Conservation (phyloP, 2,329 filamentous ascomycete genomes). For the Trichoderma asperellum region DNA sequence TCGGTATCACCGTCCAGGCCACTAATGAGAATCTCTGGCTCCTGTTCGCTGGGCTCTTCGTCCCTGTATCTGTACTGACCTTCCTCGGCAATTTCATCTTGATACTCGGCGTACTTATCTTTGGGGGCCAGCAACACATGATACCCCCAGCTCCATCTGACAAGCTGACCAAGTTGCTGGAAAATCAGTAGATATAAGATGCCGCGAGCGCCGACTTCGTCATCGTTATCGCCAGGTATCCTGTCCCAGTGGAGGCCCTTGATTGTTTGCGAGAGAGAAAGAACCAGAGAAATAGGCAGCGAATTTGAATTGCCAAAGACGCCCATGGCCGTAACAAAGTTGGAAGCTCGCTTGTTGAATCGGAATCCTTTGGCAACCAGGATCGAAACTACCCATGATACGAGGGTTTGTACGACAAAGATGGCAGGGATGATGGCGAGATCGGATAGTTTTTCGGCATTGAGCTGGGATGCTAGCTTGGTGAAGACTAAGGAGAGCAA, state of each 20-base stretch:
- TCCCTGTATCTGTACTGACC: slow-evolving; percentile 61
- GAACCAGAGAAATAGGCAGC: slow-evolving; percentile 90
- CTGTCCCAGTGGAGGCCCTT: slow-evolving; percentile 92
- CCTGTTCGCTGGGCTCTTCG: slow-evolving; percentile 47
- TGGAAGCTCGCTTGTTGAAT: slow-evolving; percentile 82
- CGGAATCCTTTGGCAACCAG: slow-evolving; percentile 74
- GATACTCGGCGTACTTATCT: slow-evolving; percentile 69
- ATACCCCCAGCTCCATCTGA: slow-evolving; percentile 98
- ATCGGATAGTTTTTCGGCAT: slow-evolving; percentile 84
- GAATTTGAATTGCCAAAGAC: slow-evolving; percentile 99
- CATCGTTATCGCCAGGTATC: slow-evolving; percentile 89
- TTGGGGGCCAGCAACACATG: slow-evolving; percentile 90
- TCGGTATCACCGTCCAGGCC: slow-evolving; percentile 45
- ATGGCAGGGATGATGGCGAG: slow-evolving; percentile 95
- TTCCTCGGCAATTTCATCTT: slow-evolving; percentile 57
- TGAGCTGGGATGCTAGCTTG: slow-evolving; percentile 93
- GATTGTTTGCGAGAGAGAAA: slow-evolving; percentile 90
- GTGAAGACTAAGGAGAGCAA: slow-evolving; percentile 72
- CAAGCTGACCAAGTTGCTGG: slow-evolving; percentile 92
- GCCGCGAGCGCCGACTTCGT: slow-evolving; percentile 89
- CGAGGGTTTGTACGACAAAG: slow-evolving; percentile 82
- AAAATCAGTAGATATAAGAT: slow-evolving; percentile 97
- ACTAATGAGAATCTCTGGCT: slow-evolving; percentile 50
- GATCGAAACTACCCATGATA: slow-evolving; percentile 80
- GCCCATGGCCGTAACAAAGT: slow-evolving; percentile 97